Percentiles rank a stretch among this genome's conserved stretches.
Evolutionary conservation across 441 rosid species (phyloP).

Genomic region (Breynia disticha): DNA sequence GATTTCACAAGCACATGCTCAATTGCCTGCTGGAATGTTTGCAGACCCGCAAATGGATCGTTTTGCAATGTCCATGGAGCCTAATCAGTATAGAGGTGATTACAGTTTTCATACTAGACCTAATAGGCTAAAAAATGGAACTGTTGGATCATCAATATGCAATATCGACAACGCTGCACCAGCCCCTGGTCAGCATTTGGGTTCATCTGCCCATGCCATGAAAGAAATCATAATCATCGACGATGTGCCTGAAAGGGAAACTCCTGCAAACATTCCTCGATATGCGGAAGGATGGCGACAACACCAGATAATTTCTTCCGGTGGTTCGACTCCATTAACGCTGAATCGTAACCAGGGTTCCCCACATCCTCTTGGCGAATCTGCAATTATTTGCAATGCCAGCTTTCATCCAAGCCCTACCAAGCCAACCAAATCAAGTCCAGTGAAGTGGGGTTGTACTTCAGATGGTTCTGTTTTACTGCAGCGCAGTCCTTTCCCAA

Average conservation of each 20-base stretch:
- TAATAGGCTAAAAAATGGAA: too few species aligned
- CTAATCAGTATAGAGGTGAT: conserved; percentile 19
- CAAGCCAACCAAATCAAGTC: conserved; percentile 23
- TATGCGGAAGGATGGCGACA: conserved; percentile 22
- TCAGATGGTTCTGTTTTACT: conserved; percentile 28
- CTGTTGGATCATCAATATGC: conserved; percentile 5
- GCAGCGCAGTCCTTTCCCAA: conserved; percentile 25
- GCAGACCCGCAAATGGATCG: conserved; percentile 16
- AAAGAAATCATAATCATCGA: conserved; percentile 50
- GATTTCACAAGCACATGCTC: conserved; percentile 18
- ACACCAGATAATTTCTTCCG: conserved; percentile 18
- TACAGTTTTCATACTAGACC: conserved; percentile 10
- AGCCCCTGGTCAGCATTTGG: conserved; percentile 11
- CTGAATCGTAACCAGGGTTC: conserved; percentile 16
- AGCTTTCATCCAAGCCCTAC: conserved; percentile 18
- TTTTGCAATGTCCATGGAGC: conserved; percentile 20
- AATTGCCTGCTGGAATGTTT: conserved; percentile 24
- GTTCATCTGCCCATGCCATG: conserved; percentile 15
- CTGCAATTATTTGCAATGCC: conserved; percentile 13
- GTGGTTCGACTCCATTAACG: conserved; percentile 16
- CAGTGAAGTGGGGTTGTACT: conserved; percentile 31
- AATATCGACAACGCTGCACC: conserved; percentile 15
- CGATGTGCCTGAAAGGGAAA: conserved; percentile 38
- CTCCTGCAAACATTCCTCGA: conserved; percentile 8
- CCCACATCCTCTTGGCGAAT: conserved; percentile 15